A percentile compares a stretch with the other conserved stretches of the same genome.
phyloP scores from a whole-genome alignment of 768 basidiomycete genomes.

The Hygrocybe punicea region DNA sequence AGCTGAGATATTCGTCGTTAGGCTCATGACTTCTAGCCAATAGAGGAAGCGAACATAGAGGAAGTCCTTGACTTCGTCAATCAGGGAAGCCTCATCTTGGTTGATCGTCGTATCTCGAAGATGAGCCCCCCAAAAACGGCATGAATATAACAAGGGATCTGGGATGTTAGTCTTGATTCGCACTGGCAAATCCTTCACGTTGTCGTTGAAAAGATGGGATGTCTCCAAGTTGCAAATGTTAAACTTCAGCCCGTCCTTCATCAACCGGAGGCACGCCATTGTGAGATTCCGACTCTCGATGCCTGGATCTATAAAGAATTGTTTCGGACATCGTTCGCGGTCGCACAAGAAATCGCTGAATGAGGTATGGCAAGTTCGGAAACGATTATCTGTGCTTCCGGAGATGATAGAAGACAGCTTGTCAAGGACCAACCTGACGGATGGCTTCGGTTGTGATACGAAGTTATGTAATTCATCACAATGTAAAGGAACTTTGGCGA shows the following conservation, averaged over 20 bases:
- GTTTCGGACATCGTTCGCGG: constrained; percentile 10
- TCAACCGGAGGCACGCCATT: constrained; percentile 20
- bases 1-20: constrained; percentile 16
- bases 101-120: constrained; percentile 6
- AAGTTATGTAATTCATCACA: neutral
- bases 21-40: constrained; percentile 35
- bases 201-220: constrained; percentile 27
- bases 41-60: constrained; percentile 25
- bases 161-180: constrained; percentile 23
- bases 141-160: constrained; percentile 27
- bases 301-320: constrained; percentile 15
- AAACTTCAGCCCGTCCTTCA: constrained; percentile 32
- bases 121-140: constrained; percentile 33
- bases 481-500: constrained; percentile 4
- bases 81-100: neutral
- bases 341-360: constrained; percentile 15
- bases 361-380: constrained; percentile 3
- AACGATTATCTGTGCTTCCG: constrained; percentile 5
- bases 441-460: neutral
- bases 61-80: constrained; percentile 17
- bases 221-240: constrained; percentile 34
- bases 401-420: constrained; percentile 11
- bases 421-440: neutral
- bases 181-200: constrained; percentile 21
- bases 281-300: constrained; percentile 20